These are phyloP conservation scores for Trichoderma atrobrunneum DNA, from an alignment of 2,329 filamentous ascomycete genomes.

Conservation along the genomic window DNA sequence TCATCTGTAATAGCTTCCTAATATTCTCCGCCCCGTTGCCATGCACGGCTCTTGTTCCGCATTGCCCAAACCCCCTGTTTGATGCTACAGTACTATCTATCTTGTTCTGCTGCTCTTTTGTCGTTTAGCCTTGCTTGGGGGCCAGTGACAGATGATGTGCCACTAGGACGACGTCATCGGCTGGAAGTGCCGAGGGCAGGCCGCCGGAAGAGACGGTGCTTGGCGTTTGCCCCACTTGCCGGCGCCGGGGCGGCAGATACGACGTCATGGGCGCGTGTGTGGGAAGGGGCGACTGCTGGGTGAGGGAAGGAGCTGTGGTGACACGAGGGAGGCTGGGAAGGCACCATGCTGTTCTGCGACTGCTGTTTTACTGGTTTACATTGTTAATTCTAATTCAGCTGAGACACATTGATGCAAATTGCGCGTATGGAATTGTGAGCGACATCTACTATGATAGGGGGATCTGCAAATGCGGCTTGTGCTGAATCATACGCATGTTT, in stretches of 20 bases:
- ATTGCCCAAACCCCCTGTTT: background rate
- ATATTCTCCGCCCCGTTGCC: background rate
- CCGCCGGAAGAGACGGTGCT: constrained; percentile 12
- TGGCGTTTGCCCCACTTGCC: constrained; percentile 13
- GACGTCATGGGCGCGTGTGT: constrained; percentile 12
- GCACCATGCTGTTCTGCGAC: background rate
- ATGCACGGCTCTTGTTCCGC: background rate
- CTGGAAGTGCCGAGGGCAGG: constrained; percentile 9
- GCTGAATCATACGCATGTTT: constrained; percentile 12
- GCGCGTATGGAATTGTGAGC: background rate
- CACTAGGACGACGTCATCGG: constrained; percentile 10
- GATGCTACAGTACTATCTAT: background rate
- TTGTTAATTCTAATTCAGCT: background rate
- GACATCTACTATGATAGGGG: background rate
- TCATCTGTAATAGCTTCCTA: background rate
- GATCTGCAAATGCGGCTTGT: background rate
- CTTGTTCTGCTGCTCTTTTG: background rate
- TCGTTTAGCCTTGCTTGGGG: too few relatives aligned
- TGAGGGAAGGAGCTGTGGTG: background rate
- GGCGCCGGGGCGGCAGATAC: constrained; percentile 6
- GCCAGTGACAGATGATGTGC: background rate
- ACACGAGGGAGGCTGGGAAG: background rate
- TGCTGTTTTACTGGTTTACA: background rate
- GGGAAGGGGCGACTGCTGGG: background rate
- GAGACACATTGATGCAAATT: background rate